Evolutionary conservation across 176 grass and related monocot species (phyloP), one percentile per base, ranked within the genome.

Genomic region (Carex scoparia): DNA sequence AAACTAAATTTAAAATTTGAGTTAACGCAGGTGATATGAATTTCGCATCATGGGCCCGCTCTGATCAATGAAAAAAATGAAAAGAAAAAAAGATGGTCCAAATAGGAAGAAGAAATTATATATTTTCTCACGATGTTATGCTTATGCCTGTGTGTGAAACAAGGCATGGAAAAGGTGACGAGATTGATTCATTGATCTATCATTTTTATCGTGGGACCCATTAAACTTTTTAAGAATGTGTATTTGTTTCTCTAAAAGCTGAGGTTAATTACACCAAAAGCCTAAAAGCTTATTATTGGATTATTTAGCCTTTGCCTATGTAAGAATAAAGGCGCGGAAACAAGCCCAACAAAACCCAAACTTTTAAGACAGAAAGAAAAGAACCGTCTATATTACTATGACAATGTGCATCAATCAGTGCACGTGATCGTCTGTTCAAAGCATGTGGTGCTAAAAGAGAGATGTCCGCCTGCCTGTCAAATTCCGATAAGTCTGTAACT

Each of bases 381-480:
- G 33, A 55, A 32, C 27, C 56, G 27, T 78, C 13, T 57, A 78
- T 33, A 9, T 78, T 57, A 56, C 40, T 46, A 44, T 3, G 4
- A 10, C 4, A 18, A 56, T 10, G 28, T 15, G 12, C 13, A 33
- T 78, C 67, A 81, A 33, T 78, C 67, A 81, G 5, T 30, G 38
- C 81, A 83, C 30, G 81, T 81, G 79, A 81, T 81, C 30, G 3
- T 10, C 61, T 81, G 79, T 83, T 42, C 80, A 69, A 51, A 8
- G n/a, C 61, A 83, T 69, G 42, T 83, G 81, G 18, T 56, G 40
- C 62, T 33, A 51, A 67, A 83, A 83, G 42, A 83, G 49, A 67
- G 63, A 46, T 83, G 81, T 69, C 81, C 31, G 13, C 35, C 51
- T 83, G 12, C 23, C 23, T 23, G 23, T 23, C 23, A 23, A 23